phyloP scores from a whole-genome alignment of 805 yeast genomes.

The Ogataea neopini region DNA sequence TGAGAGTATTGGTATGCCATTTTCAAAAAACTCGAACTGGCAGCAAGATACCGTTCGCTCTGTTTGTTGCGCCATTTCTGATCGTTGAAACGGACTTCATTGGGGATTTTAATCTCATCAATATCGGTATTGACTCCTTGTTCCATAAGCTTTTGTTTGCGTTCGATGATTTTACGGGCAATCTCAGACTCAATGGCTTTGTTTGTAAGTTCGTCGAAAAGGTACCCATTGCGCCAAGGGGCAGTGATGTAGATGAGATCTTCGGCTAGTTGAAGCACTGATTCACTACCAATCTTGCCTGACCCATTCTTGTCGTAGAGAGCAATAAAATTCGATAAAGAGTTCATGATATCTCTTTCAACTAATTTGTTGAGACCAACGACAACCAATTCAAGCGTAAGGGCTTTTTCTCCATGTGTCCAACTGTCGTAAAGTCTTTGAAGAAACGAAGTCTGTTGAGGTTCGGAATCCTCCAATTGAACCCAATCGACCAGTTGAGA shows the following conservation, averaged over 20 bases:
- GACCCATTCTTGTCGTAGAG: constrained; percentile 63
- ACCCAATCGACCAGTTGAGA: constrained; percentile 81
- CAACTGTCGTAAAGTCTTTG: constrained; percentile 67
- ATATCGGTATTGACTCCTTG: constrained; percentile 31
- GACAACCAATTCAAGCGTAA: constrained; percentile 69
- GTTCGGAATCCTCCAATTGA: constrained; percentile 26
- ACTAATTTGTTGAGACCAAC: constrained; percentile 69
- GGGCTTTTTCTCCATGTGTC: constrained; percentile 59
- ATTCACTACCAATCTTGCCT: constrained; percentile 72
- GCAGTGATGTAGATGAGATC: constrained; percentile 79
- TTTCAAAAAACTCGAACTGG: constrained; percentile 84
- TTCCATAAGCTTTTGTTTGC: constrained; percentile 36
- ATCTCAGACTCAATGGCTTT: constrained; percentile 63
- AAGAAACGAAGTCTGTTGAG: constrained; percentile 43
- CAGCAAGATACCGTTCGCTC: constrained; percentile 77
- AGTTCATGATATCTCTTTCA: constrained; percentile 73
- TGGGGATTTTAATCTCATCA: constrained; percentile 51
- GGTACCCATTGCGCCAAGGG: constrained; percentile 77
- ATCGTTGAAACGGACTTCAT: constrained; percentile 62
- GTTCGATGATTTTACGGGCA: constrained; percentile 58
- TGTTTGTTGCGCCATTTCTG: constrained; percentile 63
- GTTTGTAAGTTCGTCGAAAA: constrained; percentile 66
- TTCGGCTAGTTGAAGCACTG: constrained; percentile 82
- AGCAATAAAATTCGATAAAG: constrained; percentile 75
- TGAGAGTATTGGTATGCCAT: constrained; percentile 89